Evolutionary conservation across 2,329 filamentous ascomycete species (phyloP), one percentile per base, ranked within the genome.

Genomic region (Pleoardoris graminearum): DNA sequence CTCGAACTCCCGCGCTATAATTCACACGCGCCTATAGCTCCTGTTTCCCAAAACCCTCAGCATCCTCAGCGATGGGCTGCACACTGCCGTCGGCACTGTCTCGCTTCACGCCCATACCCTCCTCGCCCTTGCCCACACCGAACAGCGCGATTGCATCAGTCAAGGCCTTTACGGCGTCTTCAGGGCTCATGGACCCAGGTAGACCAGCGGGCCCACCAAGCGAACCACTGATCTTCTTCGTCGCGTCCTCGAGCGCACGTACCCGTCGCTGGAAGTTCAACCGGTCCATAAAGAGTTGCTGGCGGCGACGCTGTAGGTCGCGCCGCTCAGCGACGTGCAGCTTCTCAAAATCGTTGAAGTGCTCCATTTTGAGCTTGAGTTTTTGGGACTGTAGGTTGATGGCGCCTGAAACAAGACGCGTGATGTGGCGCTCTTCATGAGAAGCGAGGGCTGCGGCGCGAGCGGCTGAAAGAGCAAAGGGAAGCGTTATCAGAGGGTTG

Each of bases 371-470:
- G 65, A 97, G 80, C 75, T 97, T 91, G 57, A 97, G 86, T 76
- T 99, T 99, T 70, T 96, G 88, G 29, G 97, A 80, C n/a, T 90
- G 93, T 11, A 96, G 82, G 70, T 99, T 99, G 47, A 96, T 90
- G 0, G 91, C 91, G 5, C 91, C 89, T 2, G 91, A 93, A 8
- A 99, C 90, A 41, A 97, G 85, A 14, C 91, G 89, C 17, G 92
- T 96, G 85, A 97, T 94, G 75, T 97, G 91, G 52, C 95, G 89
- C 75, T 99, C 94, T 74, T 97, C 93, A 64, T 97, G 91, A 3
- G 93, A 97, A 23, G 93, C 92, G 29, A 99, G 85, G 3, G 88
- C 94, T 7, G 89, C 88, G 1, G 92, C 85, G 55, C 94, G 89
- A 2, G 90, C 91, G 11, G 92, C 92, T 57, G 93, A 88, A 7